Percentiles rank a stretch among this genome's conserved stretches.
These are phyloP conservation scores for Solanum tarijense DNA, from an alignment of 257 asterid genomes.

Conservation along the genomic window DNA sequence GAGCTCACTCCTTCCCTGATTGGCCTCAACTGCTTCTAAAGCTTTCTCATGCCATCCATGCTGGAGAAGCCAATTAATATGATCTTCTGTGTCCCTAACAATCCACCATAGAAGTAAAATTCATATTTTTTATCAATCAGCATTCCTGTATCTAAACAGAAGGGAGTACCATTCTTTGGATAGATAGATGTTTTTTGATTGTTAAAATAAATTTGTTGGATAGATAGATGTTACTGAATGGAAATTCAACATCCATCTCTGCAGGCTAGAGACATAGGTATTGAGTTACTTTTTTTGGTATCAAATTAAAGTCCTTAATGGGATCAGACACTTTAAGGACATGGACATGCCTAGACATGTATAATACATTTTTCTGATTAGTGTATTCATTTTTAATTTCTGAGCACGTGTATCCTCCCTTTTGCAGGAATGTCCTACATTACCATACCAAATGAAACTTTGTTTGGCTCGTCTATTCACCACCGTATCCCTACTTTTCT, in stretches of 20 bases:
- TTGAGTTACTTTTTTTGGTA: not conserved
- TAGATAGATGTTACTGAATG: not conserved
- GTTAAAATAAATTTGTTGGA: not conserved
- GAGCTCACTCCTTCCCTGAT: conserved; percentile 92
- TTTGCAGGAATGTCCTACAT: not conserved
- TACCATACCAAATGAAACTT: not conserved
- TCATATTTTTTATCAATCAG: not conserved
- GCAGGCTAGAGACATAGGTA: not conserved
- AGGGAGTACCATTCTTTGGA: not conserved
- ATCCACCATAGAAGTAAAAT: conserved; percentile 8
- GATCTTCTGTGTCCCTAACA: conserved; percentile 96
- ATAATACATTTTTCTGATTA: not conserved
- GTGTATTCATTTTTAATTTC: not conserved
- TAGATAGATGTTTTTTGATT: not conserved
- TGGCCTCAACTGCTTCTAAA: conserved; percentile 95
- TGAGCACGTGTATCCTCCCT: not conserved
- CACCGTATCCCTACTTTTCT: not conserved
- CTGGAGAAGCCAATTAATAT: conserved; percentile 96
- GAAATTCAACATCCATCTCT: not conserved
- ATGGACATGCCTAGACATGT: not conserved
- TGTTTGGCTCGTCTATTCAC: not conserved
- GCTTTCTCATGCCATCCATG: conserved; percentile 96
- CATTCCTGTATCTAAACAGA: not conserved
- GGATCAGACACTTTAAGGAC: not conserved
- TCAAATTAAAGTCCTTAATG: not conserved